phyloP scores from a whole-genome alignment of 306 rosid species.

The Cucurbita pepo region DNA sequence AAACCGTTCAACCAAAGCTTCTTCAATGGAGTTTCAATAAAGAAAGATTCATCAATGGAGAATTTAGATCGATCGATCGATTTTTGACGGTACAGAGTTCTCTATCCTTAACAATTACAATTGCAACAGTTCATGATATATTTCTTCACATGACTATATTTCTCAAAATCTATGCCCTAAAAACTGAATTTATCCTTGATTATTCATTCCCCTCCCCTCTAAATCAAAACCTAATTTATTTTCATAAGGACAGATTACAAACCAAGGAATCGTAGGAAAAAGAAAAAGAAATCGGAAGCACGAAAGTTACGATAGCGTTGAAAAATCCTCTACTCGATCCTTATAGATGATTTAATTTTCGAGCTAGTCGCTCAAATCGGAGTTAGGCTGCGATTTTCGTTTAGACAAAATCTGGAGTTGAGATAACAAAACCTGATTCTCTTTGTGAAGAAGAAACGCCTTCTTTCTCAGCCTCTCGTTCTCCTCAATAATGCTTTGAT shows the following conservation, averaged over 20 bases:
- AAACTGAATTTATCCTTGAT: background rate
- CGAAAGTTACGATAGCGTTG: background rate
- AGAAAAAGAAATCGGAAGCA: background rate
- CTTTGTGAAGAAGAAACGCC: slow-evolving; percentile 64
- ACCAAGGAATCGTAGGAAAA: background rate
- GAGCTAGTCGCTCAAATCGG: background rate
- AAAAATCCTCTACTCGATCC: background rate
- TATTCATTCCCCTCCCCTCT: slow-evolving; percentile 1
- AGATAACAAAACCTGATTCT: slow-evolving; percentile 46
- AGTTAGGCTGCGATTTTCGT: background rate
- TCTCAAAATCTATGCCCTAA: background rate
- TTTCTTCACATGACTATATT: background rate
- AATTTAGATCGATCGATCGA: background rate
- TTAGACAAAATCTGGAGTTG: slow-evolving; percentile 25
- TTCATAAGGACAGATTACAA: background rate
- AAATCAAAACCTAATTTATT: background rate
- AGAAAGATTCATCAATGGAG: slow-evolving; percentile 1
- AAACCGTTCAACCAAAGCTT: background rate
- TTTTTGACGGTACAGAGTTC: background rate
- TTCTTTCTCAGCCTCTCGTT: slow-evolving; percentile 56
- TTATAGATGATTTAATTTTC: background rate
- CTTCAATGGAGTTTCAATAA: background rate
- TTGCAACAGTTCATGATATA: background rate
- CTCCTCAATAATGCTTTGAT: slow-evolving; percentile 52
- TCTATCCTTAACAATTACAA: background rate